phyloP scores from a whole-genome alignment of 306 rosid genomes.

The Quillaja saponaria region DNA sequence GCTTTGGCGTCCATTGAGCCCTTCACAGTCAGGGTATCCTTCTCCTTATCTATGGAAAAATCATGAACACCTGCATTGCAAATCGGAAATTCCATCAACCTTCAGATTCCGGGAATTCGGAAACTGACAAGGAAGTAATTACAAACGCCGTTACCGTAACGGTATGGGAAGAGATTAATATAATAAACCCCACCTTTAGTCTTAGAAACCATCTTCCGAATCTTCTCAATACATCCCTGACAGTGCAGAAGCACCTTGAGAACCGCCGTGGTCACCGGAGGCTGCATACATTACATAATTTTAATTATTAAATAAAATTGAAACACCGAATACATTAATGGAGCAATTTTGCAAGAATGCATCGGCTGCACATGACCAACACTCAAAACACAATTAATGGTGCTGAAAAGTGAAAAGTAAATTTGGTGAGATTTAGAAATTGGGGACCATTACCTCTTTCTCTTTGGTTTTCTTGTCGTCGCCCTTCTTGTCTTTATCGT shows the following conservation, averaged over 20 bases:
- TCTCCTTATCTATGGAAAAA: constrained; percentile 52
- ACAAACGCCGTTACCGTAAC: neutral
- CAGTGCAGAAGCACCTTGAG: constrained; percentile 66
- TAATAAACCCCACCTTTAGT: constrained; percentile 46
- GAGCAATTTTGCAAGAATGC: neutral
- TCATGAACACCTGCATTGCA: constrained; percentile 46
- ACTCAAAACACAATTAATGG: neutral
- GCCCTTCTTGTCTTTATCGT: constrained; percentile 28
- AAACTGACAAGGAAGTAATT: neutral
- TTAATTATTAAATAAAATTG: neutral
- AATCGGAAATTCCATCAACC: neutral
- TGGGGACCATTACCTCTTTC: constrained; percentile 62
- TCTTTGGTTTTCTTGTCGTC: constrained; percentile 51
- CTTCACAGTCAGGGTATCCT: constrained; percentile 56
- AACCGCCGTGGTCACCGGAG: constrained; percentile 59
- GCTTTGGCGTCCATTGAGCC: constrained; percentile 67
- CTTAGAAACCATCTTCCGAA: constrained; percentile 39
- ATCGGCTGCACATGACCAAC: neutral
- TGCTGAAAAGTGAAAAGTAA: neutral
- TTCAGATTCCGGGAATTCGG: constrained; percentile 2
- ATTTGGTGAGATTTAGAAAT: neutral
- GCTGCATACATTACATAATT: constrained; percentile 23
- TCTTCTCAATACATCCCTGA: constrained; percentile 62
- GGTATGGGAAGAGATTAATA: neutral
- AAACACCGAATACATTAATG: neutral